These are phyloP conservation scores for Candida ulmi DNA, from an alignment of 805 yeast genomes.

Conservation along the genomic window DNA sequence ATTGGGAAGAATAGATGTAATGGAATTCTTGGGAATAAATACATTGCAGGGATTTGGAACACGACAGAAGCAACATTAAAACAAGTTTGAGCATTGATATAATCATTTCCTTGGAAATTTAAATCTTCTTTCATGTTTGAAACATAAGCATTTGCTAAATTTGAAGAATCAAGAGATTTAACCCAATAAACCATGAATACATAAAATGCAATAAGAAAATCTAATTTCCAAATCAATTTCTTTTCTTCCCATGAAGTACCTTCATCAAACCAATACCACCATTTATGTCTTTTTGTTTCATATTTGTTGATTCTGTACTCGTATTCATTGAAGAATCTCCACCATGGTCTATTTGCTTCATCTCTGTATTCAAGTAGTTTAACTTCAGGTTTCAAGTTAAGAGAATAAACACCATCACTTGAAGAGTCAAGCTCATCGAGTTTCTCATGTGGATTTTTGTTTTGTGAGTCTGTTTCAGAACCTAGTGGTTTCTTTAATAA, in stretches of 20 bases:
- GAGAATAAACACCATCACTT: too few species aligned
- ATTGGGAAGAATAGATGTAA: slow-evolving; percentile 41
- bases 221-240: slow-evolving; percentile 44
- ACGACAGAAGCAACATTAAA: slow-evolving; percentile 56
- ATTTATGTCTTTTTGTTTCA: too few species aligned
- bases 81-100: slow-evolving; percentile 52
- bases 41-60: slow-evolving; percentile 62
- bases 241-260: slow-evolving; percentile 30
- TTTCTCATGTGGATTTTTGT: too few species aligned
- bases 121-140: slow-evolving; percentile 56
- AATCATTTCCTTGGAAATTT: slow-evolving; percentile 56
- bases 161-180: slow-evolving; percentile 55
- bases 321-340: too few species aligned
- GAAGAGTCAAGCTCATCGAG: too few species aligned
- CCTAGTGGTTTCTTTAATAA: too few species aligned
- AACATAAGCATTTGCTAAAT: slow-evolving; percentile 59
- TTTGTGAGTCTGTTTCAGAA: too few species aligned
- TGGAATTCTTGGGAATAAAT: slow-evolving; percentile 49
- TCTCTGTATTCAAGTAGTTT: too few species aligned
- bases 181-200: slow-evolving; percentile 63
- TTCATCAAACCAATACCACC: slow-evolving; percentile 3
- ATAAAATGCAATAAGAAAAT: slow-evolving; percentile 45
- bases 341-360: slow-evolving; percentile 17
- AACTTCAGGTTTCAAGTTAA: too few species aligned
- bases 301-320: too few species aligned